Base-by-base conservation (phyloP, 352 stramenopile species). In the Globisporangium splendens region DNA sequence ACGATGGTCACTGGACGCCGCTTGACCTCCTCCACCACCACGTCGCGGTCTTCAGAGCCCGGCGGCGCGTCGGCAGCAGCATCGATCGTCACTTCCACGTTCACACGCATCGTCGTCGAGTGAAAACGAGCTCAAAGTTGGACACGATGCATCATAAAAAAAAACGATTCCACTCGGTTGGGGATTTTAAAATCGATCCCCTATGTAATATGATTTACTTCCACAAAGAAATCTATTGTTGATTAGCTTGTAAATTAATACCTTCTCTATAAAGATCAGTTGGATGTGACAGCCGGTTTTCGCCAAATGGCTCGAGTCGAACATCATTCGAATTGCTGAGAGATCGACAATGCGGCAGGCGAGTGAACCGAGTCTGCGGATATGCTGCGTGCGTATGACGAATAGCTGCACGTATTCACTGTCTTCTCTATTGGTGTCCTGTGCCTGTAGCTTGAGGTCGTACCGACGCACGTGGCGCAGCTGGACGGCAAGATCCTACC, bases 401-500 rank as follows among this genome's bases (percentile, higher is more conserved):
- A 20, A 14, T 35, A 8, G 28, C 28, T 12, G 11, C 52, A 8
- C 38, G 20, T 57, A 20, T 14, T 33, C 43, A 50, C 43, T n/a
- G 4, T 8, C 31, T 38, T 28, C 17, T 48, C 11, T 31, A 12
- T 17, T 10, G 10, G n/a, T 38, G n/a, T 15, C 7, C 20, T 49
- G 46, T 2, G n/a, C 38, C 8, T 48, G 41, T 62, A 92, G 79
- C 62, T 92, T 31, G 79, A 92, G 63, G 65, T 92, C 46, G 73
- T 82, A 18, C 79, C 82, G 48, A 81, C 75, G 38, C 88, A 80
- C 46, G 59, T 70, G 53, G 62, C 68, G 56, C 72, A 88, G 47
- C 65, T 91, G 58, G 79, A 86, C 41, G 79, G 65, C 38, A 86
- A 88, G 56, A 74, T 91, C 35, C 58, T 93, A 56, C 68, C 76